Conservation (phyloP, 2,329 filamentous ascomycete genomes). For the Metarhizium guizhouense region DNA sequence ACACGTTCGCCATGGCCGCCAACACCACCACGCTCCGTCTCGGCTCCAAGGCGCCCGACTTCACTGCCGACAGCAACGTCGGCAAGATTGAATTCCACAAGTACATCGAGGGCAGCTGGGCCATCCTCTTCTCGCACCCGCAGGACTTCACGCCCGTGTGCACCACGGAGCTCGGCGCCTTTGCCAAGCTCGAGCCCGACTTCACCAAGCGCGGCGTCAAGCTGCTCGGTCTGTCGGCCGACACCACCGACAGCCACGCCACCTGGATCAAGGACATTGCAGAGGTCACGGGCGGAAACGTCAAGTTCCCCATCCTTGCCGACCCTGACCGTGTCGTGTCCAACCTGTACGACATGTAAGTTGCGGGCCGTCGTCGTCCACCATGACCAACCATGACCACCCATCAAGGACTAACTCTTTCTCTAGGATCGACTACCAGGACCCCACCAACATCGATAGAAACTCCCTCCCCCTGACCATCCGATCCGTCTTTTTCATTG, state of each 20-base stretch:
- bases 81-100: conserved; percentile 76
- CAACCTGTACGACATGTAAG: conserved; percentile 69
- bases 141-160: conserved; percentile 92
- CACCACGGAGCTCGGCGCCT: conserved; percentile 90
- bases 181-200: conserved; percentile 80
- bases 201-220: conserved; percentile 82
- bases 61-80: conserved; percentile 70
- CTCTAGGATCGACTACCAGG: conserved; percentile 64
- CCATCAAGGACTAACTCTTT: not conserved
- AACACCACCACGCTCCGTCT: conserved; percentile 44
- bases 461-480: conserved; percentile 90
- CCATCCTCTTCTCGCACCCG: conserved; percentile 76
- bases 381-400: not conserved
- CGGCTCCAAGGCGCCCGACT: conserved; percentile 66
- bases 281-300: conserved; percentile 62
- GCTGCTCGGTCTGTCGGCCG: conserved; percentile 84
- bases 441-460: conserved; percentile 69
- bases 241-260: conserved; percentile 74
- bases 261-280: conserved; percentile 87
- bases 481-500: conserved; percentile 87
- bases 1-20: conserved; percentile 19
- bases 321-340: conserved; percentile 72
- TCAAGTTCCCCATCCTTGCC: conserved; percentile 72
- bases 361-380: conserved; percentile 1
- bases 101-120: conserved; percentile 72